Percentiles rank a stretch among this genome's conserved stretches.
These are phyloP conservation scores for Peltaster fructicola DNA, from an alignment of 2,329 filamentous ascomycete species.

Conservation along the genomic window DNA sequence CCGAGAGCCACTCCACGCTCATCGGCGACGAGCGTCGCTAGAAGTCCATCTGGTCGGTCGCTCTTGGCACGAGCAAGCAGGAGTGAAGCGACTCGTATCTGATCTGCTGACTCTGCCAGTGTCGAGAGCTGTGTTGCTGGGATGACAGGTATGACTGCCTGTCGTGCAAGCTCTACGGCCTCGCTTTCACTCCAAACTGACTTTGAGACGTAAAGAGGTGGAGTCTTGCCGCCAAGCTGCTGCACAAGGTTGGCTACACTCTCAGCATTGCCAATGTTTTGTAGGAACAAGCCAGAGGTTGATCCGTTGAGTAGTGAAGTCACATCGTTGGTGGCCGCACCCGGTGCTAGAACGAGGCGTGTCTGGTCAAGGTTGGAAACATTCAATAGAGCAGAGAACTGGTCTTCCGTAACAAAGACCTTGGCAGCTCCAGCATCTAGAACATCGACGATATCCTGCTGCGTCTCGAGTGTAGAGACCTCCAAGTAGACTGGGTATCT, in stretches of 20 bases:
- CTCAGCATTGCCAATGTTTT: conserved; percentile 20
- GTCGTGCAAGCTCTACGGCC: conserved; percentile 24
- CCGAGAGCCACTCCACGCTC: conserved; percentile 71
- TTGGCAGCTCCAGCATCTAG: conserved; percentile 73
- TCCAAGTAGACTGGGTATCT: conserved; percentile 54
- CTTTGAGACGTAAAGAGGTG: conserved; percentile 34
- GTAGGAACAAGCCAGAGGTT: conserved; percentile 27
- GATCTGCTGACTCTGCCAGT: conserved; percentile 39
- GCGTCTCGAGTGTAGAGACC: conserved; percentile 48
- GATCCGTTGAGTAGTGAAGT: conserved; percentile 26
- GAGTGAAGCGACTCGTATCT: conserved; percentile 51
- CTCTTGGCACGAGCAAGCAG: conserved; percentile 60
- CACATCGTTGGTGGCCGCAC: conserved; percentile 27
- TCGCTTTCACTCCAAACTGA: conserved; percentile 22
- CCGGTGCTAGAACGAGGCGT: conserved; percentile 34
- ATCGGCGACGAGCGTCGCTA: conserved; percentile 82
- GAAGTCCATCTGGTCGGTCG: conserved; percentile 66
- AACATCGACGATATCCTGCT: conserved; percentile 59
- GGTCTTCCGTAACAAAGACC: conserved; percentile 60
- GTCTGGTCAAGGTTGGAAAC: conserved; percentile 36
- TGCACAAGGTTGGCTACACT: conserved; percentile 31
- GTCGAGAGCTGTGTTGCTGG: conserved; percentile 53
- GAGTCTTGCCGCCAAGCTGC: conserved; percentile 30
- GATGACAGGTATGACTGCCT: conserved; percentile 50
- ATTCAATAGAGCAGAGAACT: conserved; percentile 39